Evolutionary conservation across 169 alveolate species (phyloP).

Genomic region (Babesia ovis): DNA sequence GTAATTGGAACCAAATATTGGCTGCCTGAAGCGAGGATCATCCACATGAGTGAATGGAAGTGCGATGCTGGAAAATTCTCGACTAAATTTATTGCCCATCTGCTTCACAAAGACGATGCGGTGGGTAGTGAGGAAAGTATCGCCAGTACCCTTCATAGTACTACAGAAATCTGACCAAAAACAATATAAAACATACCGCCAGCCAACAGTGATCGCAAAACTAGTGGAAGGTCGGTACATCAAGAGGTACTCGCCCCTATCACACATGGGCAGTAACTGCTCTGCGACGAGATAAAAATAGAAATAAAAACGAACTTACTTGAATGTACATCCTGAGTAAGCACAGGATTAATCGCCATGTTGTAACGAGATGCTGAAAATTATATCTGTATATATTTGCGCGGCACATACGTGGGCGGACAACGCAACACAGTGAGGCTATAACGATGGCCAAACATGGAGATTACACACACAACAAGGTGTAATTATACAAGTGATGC

Average conservation of each 20-base stretch:
- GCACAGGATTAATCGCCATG: slow-evolving; percentile 66
- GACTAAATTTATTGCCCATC: slow-evolving; percentile 29
- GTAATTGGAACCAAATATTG: slow-evolving; percentile 45
- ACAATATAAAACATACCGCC: slow-evolving; percentile 12
- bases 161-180: neutral
- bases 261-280: slow-evolving; percentile 49
- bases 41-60: slow-evolving; percentile 55
- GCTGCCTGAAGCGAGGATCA: slow-evolving; percentile 64
- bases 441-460: too few relatives aligned
- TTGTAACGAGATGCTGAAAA: too few relatives aligned
- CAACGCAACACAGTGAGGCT: too few relatives aligned
- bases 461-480: too few relatives aligned
- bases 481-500: too few relatives aligned
- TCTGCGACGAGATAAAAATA: slow-evolving; percentile 9
- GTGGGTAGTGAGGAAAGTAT: slow-evolving; percentile 51
- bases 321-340: slow-evolving; percentile 55
- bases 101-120: slow-evolving; percentile 61
- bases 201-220: neutral
- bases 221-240: slow-evolving; percentile 19
- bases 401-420: too few relatives aligned
- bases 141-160: slow-evolving; percentile 49
- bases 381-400: too few relatives aligned
- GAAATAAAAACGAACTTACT: slow-evolving; percentile 14
- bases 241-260: slow-evolving; percentile 40
- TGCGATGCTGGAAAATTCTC: slow-evolving; percentile 48